These are phyloP conservation scores for Apiospora kogelbergensis DNA, from an alignment of 2,329 filamentous ascomycete species.

Conservation along the genomic window DNA sequence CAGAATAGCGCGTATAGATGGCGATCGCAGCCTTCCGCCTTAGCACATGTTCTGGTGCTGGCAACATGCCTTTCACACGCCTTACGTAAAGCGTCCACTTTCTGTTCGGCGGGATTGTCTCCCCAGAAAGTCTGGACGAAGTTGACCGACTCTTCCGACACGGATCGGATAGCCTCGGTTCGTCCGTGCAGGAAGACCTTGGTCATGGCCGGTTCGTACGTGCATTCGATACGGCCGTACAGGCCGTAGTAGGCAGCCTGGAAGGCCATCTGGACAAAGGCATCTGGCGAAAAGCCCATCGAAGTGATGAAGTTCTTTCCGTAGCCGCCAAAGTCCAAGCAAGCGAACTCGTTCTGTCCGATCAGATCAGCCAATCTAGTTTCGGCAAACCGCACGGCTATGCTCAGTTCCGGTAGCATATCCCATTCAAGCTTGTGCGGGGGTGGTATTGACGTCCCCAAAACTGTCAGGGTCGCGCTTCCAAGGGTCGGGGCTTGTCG, in stretches of 20 bases:
- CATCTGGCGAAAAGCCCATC: conserved; percentile 95
- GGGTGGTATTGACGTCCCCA: conserved; percentile 88
- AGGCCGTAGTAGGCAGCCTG: conserved; percentile 97
- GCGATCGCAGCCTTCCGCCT: conserved; percentile 86
- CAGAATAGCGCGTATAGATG: conserved; percentile 94
- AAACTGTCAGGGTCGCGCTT: conserved; percentile 91
- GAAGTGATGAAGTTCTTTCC: conserved; percentile 98
- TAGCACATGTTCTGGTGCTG: conserved; percentile 81
- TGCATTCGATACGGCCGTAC: conserved; percentile 90
- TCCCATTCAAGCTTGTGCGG: conserved; percentile 98
- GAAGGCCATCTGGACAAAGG: conserved; percentile 98
- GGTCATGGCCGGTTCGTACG: conserved; percentile 98
- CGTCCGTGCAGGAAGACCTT: conserved; percentile 91
- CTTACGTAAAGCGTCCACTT: conserved; percentile 80
- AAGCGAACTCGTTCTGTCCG: conserved; percentile 93
- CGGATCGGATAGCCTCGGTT: conserved; percentile 88
- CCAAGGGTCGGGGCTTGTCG: conserved; percentile 84
- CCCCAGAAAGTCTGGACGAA: conserved; percentile 96
- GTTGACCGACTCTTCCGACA: conserved; percentile 78
- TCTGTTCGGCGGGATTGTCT: conserved; percentile 77
- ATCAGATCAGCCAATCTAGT: conserved; percentile 92
- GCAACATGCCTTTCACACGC: conserved; percentile 82
- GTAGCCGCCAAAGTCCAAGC: conserved; percentile 83
- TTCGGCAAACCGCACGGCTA: conserved; percentile 92
- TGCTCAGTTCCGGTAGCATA: conserved; percentile 87